Evolutionary conservation across 2,329 filamentous ascomycete species (phyloP), one percentile per base, ranked within the genome.

Genomic region (Thelonectria blattea): DNA sequence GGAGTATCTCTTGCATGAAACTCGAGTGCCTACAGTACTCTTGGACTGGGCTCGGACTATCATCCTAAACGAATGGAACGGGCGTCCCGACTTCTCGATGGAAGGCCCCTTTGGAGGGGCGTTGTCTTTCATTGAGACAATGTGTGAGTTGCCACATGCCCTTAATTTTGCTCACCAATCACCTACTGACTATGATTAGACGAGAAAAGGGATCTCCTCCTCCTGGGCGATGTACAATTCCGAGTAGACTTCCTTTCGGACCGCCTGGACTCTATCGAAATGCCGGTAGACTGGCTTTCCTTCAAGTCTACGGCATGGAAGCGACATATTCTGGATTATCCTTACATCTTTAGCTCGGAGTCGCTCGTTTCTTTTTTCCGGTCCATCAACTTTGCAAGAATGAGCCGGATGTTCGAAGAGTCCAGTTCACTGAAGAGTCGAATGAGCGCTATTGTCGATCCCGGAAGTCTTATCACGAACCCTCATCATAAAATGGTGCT

Each of bases 311-410:
- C 86, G 32, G 86, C 82, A 60, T 87, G 88, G 66, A 85, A 80
- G 27, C 79, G 88, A 20, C 93, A 97, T 74, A 79, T 98, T 1
- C 79, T 98, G 3, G 88, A 93, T 60, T 92, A 90, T 64, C 87
- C 91, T 0, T 96, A 90, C 71, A 81, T 98, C 0, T 97, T 97
- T 69, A 87, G 84, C 18, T 83, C 88, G 0, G 83, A 88, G 0
- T 86, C 87, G 1, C 78, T 96, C 3, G 89, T 96, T 3, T 88
- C 87, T 0, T 96, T 93, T 73, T 97, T 98, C 73, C 88, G 94
- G 17, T 87, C 92, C 4, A 88, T 97, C 70, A 97, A 97, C 72
- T 92, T 95, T 69, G 87, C 91, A 0, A 85, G 85, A 15, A 98
- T 98, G 94, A 91, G 89, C 66, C 86, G 88, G 59, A 85, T 89